Evolutionary conservation across 106 monocot species (phyloP).

Genomic region (Narthecium ossifragum): DNA sequence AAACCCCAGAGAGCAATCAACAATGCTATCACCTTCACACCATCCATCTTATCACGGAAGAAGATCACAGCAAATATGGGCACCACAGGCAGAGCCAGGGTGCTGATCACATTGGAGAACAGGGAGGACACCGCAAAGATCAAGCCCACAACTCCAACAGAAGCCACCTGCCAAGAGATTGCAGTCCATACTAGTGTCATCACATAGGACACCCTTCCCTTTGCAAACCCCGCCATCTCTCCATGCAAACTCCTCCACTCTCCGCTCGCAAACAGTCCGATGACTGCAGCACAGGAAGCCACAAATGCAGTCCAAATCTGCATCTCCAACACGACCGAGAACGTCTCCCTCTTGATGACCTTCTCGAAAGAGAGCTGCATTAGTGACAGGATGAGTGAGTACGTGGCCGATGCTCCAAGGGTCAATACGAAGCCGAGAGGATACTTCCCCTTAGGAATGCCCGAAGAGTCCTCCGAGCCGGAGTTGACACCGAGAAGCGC

Average conservation of each 20-base stretch:
- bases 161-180: conserved; percentile 37
- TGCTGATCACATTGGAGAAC: conserved; percentile 2
- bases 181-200: conserved; percentile 36
- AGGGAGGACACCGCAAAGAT: conserved; percentile 40
- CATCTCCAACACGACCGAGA: conserved; percentile 1
- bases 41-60: conserved; percentile 47
- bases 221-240: not conserved
- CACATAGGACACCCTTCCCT: conserved; percentile 16
- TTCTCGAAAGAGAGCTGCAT: conserved; percentile 3
- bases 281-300: not conserved
- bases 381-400: conserved; percentile 19
- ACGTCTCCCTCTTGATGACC: not conserved
- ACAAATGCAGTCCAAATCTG: not conserved
- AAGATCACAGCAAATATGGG: conserved; percentile 50
- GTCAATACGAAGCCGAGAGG: conserved; percentile 19
- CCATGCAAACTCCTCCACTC: not conserved
- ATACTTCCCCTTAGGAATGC: conserved; percentile 8
- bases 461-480: not conserved
- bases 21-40: conserved; percentile 33
- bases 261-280: not conserved
- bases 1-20: conserved; percentile 49
- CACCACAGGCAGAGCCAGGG: not conserved
- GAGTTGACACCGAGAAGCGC: conserved; percentile 22
- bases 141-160: conserved; percentile 33
- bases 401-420: conserved; percentile 18